Base-by-base conservation (phyloP, 208 protist genomes). In the Acanthamoeba healyi region DNA sequence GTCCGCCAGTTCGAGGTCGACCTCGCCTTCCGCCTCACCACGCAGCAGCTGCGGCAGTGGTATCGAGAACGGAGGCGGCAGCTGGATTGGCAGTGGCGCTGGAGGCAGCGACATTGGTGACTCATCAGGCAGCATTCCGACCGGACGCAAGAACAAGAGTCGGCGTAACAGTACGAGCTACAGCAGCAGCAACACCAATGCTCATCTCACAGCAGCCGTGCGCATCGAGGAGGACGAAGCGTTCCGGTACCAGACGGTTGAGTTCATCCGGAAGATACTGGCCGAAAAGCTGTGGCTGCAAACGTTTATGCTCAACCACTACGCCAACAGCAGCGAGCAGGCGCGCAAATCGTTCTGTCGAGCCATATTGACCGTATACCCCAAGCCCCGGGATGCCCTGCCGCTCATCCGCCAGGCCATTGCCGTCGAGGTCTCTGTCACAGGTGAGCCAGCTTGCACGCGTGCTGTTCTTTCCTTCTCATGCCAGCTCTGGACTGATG, bases 211-310 rank as follows among this genome's bases (percentile, higher is more conserved):
- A n/a, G n/a, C n/a, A n/a, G n/a, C n/a, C n/a, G n/a, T n/a, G 70
- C 77, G 40, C 1, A 38, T 4, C 10, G 77, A 86, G 14, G 77
- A 86, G 29, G n/a, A 86, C 1, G 77, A 49, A 19, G 29, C 61
- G 61, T 67, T 67, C 77, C 26, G 3, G 5, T 86, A 49, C 10
- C 77, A 86, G 29, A 86, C 46, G 44, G 22, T 58, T 2, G 77
- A 86, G 44, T 86, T 86, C 44, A 49, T 86, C n/a, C 3, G 77
- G 24, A 86, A 86, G 77, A 86, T 86, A 15, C 44, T 86, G 24
- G 77, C 44, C 26, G 77, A 86, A 26, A 86, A 86, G 77, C 44
- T 58, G 38, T 86, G 77, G 77, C 44, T 86, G 46, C 77, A 86
- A 44, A 46, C 77, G 29, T 86, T 86, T 44, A n/a, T 86, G 38